phyloP scores from a whole-genome alignment of 2,329 filamentous ascomycete genomes.

The Colletotrichum endophyticum region DNA sequence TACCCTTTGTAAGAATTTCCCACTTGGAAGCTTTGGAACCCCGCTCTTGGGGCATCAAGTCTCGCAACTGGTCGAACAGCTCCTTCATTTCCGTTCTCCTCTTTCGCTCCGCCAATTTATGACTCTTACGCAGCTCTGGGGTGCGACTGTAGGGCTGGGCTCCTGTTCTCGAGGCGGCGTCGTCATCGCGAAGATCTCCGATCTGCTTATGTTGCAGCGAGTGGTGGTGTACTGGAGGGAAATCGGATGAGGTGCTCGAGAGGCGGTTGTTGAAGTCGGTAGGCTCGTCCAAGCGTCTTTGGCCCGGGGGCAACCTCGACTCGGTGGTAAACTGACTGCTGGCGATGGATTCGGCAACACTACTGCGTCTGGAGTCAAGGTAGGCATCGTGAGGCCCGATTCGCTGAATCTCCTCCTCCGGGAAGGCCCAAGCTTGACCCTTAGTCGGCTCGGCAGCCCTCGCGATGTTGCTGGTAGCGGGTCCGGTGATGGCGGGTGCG shows the following conservation, averaged over 20 bases:
- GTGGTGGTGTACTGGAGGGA: constrained; percentile 72
- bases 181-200: constrained; percentile 67
- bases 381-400: constrained; percentile 53
- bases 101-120: constrained; percentile 86
- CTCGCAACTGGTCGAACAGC: constrained; percentile 80
- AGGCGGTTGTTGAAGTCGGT: constrained; percentile 50
- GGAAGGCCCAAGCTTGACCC: constrained; percentile 84
- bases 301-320: constrained; percentile 73
- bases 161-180: constrained; percentile 55
- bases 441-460: constrained; percentile 80
- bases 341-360: constrained; percentile 77
- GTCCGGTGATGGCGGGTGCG: constrained; percentile 79
- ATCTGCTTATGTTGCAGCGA: constrained; percentile 77
- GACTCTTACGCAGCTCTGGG: constrained; percentile 80
- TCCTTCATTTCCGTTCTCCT: constrained; percentile 88
- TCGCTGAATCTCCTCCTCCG: constrained; percentile 70
- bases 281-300: constrained; percentile 72
- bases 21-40: constrained; percentile 88
- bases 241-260: constrained; percentile 58
- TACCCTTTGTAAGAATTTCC: constrained; percentile 88
- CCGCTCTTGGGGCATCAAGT: constrained; percentile 79
- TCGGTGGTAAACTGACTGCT: constrained; percentile 82
- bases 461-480: constrained; percentile 67
- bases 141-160: constrained; percentile 82
- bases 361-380: constrained; percentile 74